Conservation (phyloP, 1,284 basidiomycete genomes). For the Leucoagaricus sp. region DNA sequence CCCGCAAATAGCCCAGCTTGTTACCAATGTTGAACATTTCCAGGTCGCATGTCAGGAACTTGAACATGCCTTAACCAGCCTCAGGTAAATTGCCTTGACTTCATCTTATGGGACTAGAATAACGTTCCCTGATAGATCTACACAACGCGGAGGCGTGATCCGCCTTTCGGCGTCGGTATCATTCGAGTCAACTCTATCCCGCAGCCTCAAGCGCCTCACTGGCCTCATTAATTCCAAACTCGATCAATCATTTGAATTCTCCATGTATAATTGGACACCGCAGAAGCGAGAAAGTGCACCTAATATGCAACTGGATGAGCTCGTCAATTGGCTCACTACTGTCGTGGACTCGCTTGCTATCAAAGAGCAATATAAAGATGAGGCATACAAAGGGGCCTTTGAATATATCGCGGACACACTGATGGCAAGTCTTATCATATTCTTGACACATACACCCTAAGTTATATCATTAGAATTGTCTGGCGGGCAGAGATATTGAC, state of each 20-base stretch:
- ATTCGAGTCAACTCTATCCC: slow-evolving; percentile 71
- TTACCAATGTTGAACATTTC: slow-evolving; percentile 94
- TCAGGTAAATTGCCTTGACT: slow-evolving; percentile 51
- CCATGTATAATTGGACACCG: slow-evolving; percentile 94
- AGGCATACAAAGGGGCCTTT: slow-evolving; percentile 86
- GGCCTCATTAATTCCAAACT: slow-evolving; percentile 88
- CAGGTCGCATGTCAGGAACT: slow-evolving; percentile 85
- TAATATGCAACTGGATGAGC: slow-evolving; percentile 92
- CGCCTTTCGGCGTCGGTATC: slow-evolving; percentile 65
- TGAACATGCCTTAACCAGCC: slow-evolving; percentile 82
- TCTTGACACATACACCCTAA: slow-evolving; percentile 1
- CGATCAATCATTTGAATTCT: slow-evolving; percentile 94
- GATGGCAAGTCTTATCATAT: slow-evolving; percentile 54
- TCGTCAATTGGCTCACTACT: slow-evolving; percentile 95
- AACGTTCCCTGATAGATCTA: slow-evolving; percentile 50
- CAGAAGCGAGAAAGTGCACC: slow-evolving; percentile 65
- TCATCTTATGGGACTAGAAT: not conserved
- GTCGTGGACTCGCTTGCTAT: slow-evolving; percentile 94
- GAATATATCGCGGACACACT: slow-evolving; percentile 85
- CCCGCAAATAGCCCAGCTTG: slow-evolving; percentile 94
- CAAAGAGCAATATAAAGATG: slow-evolving; percentile 82
- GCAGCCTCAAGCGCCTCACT: slow-evolving; percentile 80
- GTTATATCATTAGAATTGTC: slow-evolving; percentile 59
- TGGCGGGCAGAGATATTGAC: slow-evolving; percentile 75
- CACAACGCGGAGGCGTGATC: slow-evolving; percentile 82